These are phyloP conservation scores for Erodium chrysanthum DNA, from an alignment of 441 rosid species.

Conservation along the genomic window DNA sequence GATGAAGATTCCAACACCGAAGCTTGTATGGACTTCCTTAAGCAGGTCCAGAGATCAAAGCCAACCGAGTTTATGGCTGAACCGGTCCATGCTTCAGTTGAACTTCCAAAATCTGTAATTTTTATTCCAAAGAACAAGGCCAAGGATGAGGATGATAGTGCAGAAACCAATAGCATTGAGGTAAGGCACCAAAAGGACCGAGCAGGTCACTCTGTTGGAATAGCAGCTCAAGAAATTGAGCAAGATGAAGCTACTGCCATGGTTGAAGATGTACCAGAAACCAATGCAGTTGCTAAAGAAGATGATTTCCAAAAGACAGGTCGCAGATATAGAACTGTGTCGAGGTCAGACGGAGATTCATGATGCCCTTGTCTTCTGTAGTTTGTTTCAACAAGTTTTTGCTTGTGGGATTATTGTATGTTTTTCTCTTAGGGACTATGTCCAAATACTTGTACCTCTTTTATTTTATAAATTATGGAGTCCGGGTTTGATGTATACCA, in stretches of 20 bases:
- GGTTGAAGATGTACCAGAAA: slow-evolving; percentile 23
- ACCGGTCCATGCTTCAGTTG: slow-evolving; percentile 11
- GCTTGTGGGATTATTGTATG: not conserved
- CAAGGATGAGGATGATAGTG: not conserved
- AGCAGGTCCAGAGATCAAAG: not conserved
- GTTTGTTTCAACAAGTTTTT: too few species aligned
- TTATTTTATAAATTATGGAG: not conserved
- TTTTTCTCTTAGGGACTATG: too few species aligned
- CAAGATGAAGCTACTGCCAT: slow-evolving; percentile 17
- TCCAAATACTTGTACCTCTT: too few species aligned
- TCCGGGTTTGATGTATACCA: not conserved
- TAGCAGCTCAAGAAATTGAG: slow-evolving; percentile 23
- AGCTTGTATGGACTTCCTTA: slow-evolving; percentile 19
- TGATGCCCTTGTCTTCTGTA: too few species aligned
- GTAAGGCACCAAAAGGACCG: slow-evolving; percentile 18
- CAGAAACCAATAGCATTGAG: slow-evolving; percentile 12
- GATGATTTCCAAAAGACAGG: slow-evolving; percentile 21
- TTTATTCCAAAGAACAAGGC: slow-evolving; percentile 35
- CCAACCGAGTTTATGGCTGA: not conserved
- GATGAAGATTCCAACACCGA: slow-evolving; percentile 16
- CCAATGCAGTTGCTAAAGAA: slow-evolving; percentile 16
- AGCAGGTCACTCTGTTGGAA: slow-evolving; percentile 16
- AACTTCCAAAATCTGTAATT: slow-evolving; percentile 24
- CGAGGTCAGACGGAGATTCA: slow-evolving; percentile 32
- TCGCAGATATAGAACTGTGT: slow-evolving; percentile 39